Percentiles rank a stretch among this genome's conserved stretches.
These are phyloP conservation scores for Luffa aegyptiaca DNA, from an alignment of 306 rosid species.

Conservation along the genomic window DNA sequence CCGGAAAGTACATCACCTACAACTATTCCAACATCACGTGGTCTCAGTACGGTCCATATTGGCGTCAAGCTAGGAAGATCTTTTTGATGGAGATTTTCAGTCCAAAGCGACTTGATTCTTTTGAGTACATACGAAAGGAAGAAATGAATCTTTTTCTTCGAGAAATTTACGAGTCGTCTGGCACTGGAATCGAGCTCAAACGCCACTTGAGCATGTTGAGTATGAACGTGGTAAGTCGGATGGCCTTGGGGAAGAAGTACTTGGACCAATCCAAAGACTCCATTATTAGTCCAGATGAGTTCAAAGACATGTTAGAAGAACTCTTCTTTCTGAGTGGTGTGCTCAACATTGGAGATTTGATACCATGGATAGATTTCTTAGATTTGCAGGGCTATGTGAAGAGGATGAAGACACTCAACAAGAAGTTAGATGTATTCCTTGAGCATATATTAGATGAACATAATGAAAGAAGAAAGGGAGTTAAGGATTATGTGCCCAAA, in stretches of 20 bases:
- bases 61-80: background rate
- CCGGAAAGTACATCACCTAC: background rate
- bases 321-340: background rate
- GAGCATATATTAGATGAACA: background rate
- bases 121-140: background rate
- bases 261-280: background rate
- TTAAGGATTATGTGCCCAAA: background rate
- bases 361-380: background rate
- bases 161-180: background rate
- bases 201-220: background rate
- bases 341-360: background rate
- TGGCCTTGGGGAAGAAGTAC: background rate
- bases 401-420: background rate
- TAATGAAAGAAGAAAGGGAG: background rate
- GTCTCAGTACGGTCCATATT: background rate
- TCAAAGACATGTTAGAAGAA: background rate
- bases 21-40: background rate
- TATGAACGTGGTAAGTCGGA: background rate
- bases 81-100: background rate
- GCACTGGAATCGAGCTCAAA: background rate
- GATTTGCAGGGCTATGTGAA: background rate
- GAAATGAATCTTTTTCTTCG: background rate
- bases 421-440: no score
- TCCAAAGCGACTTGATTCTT: background rate
- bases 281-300: background rate